These are phyloP conservation scores for Penicillium dipodomyicola DNA, from an alignment of 495 filamentous ascomycete genomes.

Conservation along the genomic window DNA sequence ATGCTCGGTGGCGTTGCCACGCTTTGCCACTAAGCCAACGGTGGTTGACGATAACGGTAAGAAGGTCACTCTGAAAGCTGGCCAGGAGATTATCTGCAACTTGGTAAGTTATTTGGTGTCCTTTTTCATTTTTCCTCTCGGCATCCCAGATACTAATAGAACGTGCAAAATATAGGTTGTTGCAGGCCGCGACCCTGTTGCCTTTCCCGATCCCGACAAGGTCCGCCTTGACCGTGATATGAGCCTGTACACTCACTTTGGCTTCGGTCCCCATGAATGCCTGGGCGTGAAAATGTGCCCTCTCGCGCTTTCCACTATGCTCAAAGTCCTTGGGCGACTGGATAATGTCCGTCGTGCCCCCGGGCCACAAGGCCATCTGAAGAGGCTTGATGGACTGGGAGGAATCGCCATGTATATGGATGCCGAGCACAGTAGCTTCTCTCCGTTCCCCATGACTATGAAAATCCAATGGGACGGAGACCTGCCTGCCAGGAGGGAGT, in stretches of 20 bases:
- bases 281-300: conserved; percentile 57
- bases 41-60: conserved; percentile 42
- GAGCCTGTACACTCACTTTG: conserved; percentile 63
- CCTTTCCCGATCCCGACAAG: conserved; percentile 64
- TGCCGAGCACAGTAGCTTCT: conserved; percentile 66
- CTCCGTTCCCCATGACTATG: conserved; percentile 67
- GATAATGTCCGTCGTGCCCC: conserved; percentile 59
- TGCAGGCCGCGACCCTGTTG: conserved; percentile 53
- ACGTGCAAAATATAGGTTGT: conserved; percentile 28
- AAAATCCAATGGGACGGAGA: conserved; percentile 51
- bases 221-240: conserved; percentile 64
- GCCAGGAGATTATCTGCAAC: conserved; percentile 50
- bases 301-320: conserved; percentile 61
- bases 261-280: conserved; percentile 57
- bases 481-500: conserved; percentile 23
- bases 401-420: conserved; percentile 66
- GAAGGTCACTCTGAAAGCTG: conserved; percentile 44
- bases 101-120: conserved; percentile 32
- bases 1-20: conserved; percentile 54
- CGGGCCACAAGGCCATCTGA: conserved; percentile 66
- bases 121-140: neutral
- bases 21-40: conserved; percentile 40
- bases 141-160: neutral
- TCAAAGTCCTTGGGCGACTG: conserved; percentile 51
- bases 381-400: conserved; percentile 56